These are phyloP conservation scores for Podaxis pistillaris DNA, from an alignment of 768 basidiomycete genomes.

Conservation along the genomic window DNA sequence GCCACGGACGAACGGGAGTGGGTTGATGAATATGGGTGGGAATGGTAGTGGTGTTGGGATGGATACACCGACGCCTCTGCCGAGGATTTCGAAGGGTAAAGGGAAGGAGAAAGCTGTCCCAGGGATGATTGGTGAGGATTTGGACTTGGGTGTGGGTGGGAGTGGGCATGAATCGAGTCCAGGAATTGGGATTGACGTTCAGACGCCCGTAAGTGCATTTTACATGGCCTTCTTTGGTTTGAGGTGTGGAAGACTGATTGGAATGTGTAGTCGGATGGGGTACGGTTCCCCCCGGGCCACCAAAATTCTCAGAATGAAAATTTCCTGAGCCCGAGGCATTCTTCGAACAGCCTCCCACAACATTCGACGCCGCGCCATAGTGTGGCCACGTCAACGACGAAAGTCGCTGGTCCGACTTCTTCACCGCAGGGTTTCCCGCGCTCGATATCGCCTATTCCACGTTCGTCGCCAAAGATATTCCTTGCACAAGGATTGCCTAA, in stretches of 20 bases:
- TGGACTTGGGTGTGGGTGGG: neutral
- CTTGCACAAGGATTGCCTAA: neutral
- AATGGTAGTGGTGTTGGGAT: neutral
- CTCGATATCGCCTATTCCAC: neutral
- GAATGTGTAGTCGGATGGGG: constrained; percentile 1
- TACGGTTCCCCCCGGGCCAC: neutral
- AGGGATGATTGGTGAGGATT: neutral
- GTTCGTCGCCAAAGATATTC: constrained; percentile 7
- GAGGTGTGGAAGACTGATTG: neutral
- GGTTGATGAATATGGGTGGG: neutral
- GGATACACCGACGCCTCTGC: constrained; percentile 13
- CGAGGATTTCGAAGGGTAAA: constrained; percentile 3
- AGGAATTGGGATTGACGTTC: constrained; percentile 9
- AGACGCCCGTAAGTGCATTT: constrained; percentile 8
- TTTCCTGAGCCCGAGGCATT: constrained; percentile 1
- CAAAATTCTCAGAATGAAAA: neutral
- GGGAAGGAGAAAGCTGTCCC: constrained; percentile 2
- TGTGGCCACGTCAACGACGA: neutral
- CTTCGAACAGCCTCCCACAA: neutral
- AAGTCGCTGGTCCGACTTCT: neutral
- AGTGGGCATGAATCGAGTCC: constrained; percentile 11
- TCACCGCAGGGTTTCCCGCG: neutral
- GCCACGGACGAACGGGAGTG: constrained; percentile 6
- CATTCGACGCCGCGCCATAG: constrained; percentile 5
- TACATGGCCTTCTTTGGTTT: neutral